Evolutionary conservation across 139 green algal species (phyloP), one percentile per base, ranked within the genome.

Genomic region (Helicosporidium sp.): DNA sequence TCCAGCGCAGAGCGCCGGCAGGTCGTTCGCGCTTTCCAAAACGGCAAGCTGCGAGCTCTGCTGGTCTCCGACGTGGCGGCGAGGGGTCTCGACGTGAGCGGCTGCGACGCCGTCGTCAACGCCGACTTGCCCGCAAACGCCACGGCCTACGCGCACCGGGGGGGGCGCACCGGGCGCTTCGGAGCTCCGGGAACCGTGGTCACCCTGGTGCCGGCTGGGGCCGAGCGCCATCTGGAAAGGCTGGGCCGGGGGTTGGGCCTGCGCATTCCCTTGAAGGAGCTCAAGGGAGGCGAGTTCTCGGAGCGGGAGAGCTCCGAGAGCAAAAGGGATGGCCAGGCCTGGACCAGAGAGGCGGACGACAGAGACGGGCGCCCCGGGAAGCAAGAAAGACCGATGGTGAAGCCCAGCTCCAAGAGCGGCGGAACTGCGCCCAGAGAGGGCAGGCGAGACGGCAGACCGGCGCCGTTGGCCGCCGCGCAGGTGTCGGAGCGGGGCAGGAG

Each of bases 81-180:
- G 2, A 55, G 87, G 0, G 87, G 87, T 5, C 56, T 97, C 3
- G 87, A 97, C 58, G 46, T 97, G 18, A 64, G 64, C 2, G 65
- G 83, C 3, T 87, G 78, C 45, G 86, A 93, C 40, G 82, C 71
- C 16, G 87, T 95, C 0, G 70, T 94, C 58, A 79, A 95, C 51
- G 49, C 87, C 50, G 84, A 95, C 65, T 61, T 95, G 49, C 85
- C 85, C 10, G 77, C 62, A 2, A 75, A 76, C 22, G 71, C 75
- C 2, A 51, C 73, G 0, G 77, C 91, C 62, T 95, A 94, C 48
- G 80, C 76, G 3, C 84, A 94, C 66, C 48, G 84, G 3, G 84
- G 83, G 1, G 84, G 84, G 15, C 66, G 84, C 15, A 87, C 84
- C 1, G 84, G 78, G 1, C 69, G 82, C 7, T 52, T 36, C 20